phyloP scores from a whole-genome alignment of 768 basidiomycete species.

The Mycena galopus region DNA sequence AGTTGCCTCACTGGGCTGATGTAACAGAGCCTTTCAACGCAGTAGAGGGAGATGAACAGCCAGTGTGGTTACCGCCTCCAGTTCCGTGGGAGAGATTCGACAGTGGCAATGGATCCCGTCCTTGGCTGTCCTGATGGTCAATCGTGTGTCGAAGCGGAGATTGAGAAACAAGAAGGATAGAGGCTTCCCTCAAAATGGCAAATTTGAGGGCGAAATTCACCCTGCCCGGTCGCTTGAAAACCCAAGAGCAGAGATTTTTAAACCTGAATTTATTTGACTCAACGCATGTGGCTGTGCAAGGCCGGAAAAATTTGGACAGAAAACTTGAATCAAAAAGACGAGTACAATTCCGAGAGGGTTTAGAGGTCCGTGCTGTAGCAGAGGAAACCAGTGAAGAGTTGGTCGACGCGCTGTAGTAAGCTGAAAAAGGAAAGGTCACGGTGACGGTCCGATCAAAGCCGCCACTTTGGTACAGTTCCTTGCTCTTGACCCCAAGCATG shows the following conservation, averaged over 20 bases:
- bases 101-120: not conserved
- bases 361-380: not conserved
- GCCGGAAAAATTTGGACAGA: no score
- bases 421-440: constrained; percentile 16
- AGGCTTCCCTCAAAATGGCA: no score
- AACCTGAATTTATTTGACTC: no score
- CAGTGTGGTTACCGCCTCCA: not conserved
- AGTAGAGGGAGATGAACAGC: constrained; percentile 2
- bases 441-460: constrained; percentile 22
- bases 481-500: constrained; percentile 71
- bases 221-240: no score
- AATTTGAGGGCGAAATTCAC: no score
- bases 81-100: no score
- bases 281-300: no score
- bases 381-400: not conserved
- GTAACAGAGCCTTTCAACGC: not conserved
- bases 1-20: constrained; percentile 3
- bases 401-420: constrained; percentile 4
- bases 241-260: no score
- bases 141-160: no score
- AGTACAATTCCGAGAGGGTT: no score
- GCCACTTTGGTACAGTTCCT: constrained; percentile 48
- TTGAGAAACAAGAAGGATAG: no score
- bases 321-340: no score
- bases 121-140: not conserved